Evolutionary conservation across 176 grass and related monocot species (phyloP).

Genomic region (Phyllostachys edulis): DNA sequence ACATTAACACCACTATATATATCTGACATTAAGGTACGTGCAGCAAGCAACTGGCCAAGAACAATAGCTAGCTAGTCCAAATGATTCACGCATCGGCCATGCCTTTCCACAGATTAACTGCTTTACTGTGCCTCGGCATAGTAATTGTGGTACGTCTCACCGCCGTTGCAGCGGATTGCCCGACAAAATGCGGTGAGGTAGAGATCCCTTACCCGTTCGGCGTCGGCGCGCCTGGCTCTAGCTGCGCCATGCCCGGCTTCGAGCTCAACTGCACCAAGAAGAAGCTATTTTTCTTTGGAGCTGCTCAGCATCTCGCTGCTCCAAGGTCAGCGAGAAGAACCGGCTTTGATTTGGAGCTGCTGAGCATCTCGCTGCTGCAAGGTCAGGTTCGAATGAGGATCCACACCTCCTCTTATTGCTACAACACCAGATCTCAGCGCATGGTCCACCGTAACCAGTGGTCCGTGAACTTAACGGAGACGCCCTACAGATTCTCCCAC

Average conservation of each 20-base stretch:
- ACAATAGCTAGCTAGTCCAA: neutral
- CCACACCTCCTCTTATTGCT: neutral
- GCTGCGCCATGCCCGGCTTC: neutral
- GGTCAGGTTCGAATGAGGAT: neutral
- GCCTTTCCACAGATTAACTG: neutral
- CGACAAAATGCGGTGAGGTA: neutral
- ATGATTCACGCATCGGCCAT: neutral
- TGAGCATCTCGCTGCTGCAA: neutral
- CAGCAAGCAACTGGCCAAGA: neutral
- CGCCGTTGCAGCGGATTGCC: neutral
- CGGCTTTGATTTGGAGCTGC: neutral
- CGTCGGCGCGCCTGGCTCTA: neutral
- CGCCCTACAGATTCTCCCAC: neutral
- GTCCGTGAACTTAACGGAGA: neutral
- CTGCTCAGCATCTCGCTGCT: neutral
- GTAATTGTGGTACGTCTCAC: neutral
- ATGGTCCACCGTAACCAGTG: neutral
- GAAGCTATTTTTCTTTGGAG: neutral
- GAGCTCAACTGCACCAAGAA: neutral
- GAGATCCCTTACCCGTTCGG: slow-evolving; percentile 14
- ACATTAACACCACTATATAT: too few species aligned
- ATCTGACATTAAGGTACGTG: neutral
- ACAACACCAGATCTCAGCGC: neutral
- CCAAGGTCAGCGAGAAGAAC: neutral
- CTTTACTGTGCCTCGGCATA: neutral